A percentile compares a stretch with the other conserved stretches of the same genome.
Conservation (phyloP, 805 yeast genomes). For the Scheffersomyces coipomensis region DNA sequence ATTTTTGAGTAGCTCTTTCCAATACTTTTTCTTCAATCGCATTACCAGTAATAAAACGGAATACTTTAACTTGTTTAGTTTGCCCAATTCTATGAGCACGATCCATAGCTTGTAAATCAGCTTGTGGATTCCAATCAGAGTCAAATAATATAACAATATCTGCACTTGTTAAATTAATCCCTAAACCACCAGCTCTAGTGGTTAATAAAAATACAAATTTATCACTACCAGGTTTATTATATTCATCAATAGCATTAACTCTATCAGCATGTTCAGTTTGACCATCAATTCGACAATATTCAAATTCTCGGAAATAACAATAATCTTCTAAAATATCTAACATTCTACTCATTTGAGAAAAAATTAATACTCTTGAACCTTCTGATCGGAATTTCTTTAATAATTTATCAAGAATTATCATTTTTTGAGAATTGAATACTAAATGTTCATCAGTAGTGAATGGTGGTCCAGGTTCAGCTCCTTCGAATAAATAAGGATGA, state of each 20-base stretch:
- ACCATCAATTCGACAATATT: conserved; percentile 81
- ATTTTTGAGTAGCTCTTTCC: conserved; percentile 78
- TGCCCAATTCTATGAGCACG: conserved; percentile 89
- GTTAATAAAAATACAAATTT: conserved; percentile 76
- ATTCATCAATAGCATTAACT: conserved; percentile 73
- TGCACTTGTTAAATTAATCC: conserved; percentile 79
- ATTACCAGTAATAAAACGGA: conserved; percentile 74
- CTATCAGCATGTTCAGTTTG: conserved; percentile 79
- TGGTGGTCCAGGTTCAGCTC: conserved; percentile 90
- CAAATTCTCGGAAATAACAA: conserved; percentile 64
- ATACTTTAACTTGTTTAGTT: conserved; percentile 78
- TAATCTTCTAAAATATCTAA: conserved; percentile 80
- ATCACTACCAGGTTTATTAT: conserved; percentile 68
- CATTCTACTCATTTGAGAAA: conserved; percentile 82
- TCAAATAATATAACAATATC: conserved; percentile 74
- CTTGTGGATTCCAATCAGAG: conserved; percentile 89
- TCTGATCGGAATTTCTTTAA: conserved; percentile 59
- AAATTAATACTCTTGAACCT: conserved; percentile 76
- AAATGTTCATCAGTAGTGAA: conserved; percentile 82
- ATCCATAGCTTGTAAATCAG: conserved; percentile 87
- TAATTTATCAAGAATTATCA: conserved; percentile 68
- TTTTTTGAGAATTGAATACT: conserved; percentile 68
- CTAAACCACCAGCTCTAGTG: conserved; percentile 89
- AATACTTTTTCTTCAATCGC: conserved; percentile 82
- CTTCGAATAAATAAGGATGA: conserved; percentile 82